These are phyloP conservation scores for Calcarisporium arbuscula DNA, from an alignment of 2,329 filamentous ascomycete species.

Conservation along the genomic window DNA sequence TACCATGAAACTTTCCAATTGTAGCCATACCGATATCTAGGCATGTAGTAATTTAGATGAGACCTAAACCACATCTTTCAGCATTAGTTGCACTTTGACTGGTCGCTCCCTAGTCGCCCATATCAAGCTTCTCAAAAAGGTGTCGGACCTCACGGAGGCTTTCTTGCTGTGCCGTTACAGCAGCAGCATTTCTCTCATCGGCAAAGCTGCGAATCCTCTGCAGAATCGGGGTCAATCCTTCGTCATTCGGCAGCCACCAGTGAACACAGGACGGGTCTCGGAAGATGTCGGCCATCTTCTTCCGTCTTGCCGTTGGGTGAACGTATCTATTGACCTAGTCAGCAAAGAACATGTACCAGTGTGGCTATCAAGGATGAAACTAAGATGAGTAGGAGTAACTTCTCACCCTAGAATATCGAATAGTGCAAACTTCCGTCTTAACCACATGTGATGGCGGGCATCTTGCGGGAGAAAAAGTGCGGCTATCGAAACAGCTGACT, in stretches of 20 bases:
- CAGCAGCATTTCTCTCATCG: constrained; percentile 63
- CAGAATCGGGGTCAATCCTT: constrained; percentile 67
- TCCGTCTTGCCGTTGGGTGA: constrained; percentile 67
- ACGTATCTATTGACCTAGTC: too few relatives aligned
- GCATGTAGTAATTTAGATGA: too few relatives aligned
- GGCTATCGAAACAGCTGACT: constrained; percentile 70
- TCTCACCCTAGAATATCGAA: constrained; percentile 74
- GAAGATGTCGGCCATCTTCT: constrained; percentile 71
- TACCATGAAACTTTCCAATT: too few relatives aligned
- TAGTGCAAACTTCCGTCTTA: constrained; percentile 68
- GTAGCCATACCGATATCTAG: too few relatives aligned
- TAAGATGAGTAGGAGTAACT: too few relatives aligned
- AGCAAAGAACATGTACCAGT: too few relatives aligned
- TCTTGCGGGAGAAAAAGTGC: constrained; percentile 76
- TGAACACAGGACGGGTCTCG: constrained; percentile 61
- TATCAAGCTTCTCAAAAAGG: constrained; percentile 57
- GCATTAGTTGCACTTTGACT: background rate
- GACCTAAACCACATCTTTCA: background rate
- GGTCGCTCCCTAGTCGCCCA: constrained; percentile 10
- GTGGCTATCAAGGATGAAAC: too few relatives aligned
- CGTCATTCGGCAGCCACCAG: constrained; percentile 88
- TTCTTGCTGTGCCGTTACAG: constrained; percentile 51
- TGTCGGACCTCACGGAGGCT: constrained; percentile 69
- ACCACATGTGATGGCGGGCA: constrained; percentile 67
- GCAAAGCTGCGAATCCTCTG: constrained; percentile 75